Evolutionary conservation across 1,284 basidiomycete genomes (phyloP).

Genomic region (Lentinula novae-zelandiae): DNA sequence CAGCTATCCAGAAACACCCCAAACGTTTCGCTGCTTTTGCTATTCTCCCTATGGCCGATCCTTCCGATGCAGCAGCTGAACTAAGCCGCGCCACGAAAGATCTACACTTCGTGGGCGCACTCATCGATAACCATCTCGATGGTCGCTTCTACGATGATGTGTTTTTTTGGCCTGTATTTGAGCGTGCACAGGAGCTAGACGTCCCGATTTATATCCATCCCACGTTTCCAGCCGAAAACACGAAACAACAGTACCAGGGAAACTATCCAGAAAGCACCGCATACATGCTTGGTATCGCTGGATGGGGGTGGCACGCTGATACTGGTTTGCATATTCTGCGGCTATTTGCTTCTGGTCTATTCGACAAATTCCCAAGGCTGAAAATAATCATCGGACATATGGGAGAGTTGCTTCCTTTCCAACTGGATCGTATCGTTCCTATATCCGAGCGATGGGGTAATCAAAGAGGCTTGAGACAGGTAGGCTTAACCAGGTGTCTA

Average conservation of each 20-base stretch:
- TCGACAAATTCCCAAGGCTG: neutral
- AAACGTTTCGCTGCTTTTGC: slow-evolving; percentile 1
- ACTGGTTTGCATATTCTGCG: slow-evolving; percentile 1
- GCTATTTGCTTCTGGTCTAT: slow-evolving; percentile 1
- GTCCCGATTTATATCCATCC: slow-evolving; percentile 6
- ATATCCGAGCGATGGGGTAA: neutral
- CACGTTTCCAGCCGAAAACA: neutral
- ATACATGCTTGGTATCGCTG: neutral
- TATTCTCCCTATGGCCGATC: neutral
- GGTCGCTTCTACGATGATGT: slow-evolving; percentile 2
- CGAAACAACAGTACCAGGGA: neutral
- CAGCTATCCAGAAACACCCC: neutral
- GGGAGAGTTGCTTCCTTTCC: slow-evolving; percentile 1
- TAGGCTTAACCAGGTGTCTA: neutral
- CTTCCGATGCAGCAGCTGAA: neutral
- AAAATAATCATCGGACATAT: slow-evolving; percentile 3
- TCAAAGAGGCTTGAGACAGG: slow-evolving; percentile 1
- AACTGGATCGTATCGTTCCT: slow-evolving; percentile 1
- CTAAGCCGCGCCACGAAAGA: neutral
- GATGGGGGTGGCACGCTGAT: slow-evolving; percentile 6
- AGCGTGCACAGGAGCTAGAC: slow-evolving; percentile 3
- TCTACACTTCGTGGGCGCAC: slow-evolving; percentile 2
- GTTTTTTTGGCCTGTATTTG: slow-evolving; percentile 5
- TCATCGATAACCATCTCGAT: slow-evolving; percentile 4
- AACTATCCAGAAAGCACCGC: neutral